These are phyloP conservation scores for Talaromyces sp. DNA, from an alignment of 2,329 filamentous ascomycete species.

Conservation along the genomic window DNA sequence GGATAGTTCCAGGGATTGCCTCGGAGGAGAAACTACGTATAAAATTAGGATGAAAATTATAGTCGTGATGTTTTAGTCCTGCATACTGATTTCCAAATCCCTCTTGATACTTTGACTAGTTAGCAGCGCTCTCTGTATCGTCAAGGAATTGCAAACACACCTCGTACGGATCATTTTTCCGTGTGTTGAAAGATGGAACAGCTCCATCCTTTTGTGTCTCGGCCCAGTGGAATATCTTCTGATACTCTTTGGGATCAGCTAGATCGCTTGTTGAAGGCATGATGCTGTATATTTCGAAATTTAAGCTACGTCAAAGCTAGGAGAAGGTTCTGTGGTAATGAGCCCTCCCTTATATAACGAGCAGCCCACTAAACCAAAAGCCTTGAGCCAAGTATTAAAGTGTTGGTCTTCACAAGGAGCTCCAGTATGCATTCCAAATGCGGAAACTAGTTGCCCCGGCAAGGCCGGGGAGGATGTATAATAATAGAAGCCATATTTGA, in stretches of 20 bases:
- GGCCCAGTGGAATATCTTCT: slow-evolving; percentile 53
- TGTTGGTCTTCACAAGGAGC: not conserved
- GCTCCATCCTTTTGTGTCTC: slow-evolving; percentile 55
- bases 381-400: not conserved
- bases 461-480: not conserved
- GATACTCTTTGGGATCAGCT: slow-evolving; percentile 37
- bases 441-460: not conserved
- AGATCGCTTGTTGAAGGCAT: slow-evolving; percentile 22
- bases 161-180: slow-evolving; percentile 51
- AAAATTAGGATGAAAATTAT: slow-evolving; percentile 2
- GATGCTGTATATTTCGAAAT: slow-evolving; percentile 1
- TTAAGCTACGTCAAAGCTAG: not conserved
- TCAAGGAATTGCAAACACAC: slow-evolving; percentile 23
- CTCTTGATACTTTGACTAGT: slow-evolving; percentile 44
- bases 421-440: not conserved
- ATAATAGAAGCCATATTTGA: not conserved
- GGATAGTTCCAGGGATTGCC: slow-evolving; percentile 34
- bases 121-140: slow-evolving; percentile 5
- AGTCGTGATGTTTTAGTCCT: not conserved
- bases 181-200: slow-evolving; percentile 50
- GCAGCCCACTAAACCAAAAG: not conserved
- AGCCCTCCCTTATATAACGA: not conserved
- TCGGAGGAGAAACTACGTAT: slow-evolving; percentile 28
- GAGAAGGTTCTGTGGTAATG: not conserved
- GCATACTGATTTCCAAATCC: slow-evolving; percentile 50